A percentile compares a stretch with the other conserved stretches of the same genome.
These are phyloP conservation scores for Coemansia sp. DNA, from an alignment of 192 early-diverging fungal genomes.

Conservation along the genomic window DNA sequence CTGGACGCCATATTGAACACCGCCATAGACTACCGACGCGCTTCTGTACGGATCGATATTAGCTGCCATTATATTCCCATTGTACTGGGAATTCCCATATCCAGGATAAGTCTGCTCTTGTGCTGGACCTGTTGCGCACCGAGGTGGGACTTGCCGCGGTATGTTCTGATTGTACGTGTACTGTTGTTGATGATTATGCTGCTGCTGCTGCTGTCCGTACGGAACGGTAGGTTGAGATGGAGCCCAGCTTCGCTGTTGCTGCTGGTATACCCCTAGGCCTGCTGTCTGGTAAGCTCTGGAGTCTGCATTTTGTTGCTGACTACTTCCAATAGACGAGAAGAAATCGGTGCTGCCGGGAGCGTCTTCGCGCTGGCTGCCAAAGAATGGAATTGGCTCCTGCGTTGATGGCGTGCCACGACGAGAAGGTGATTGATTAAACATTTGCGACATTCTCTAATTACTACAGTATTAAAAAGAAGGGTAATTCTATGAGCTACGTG, in stretches of 20 bases:
- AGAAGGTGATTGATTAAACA: constrained; percentile 28
- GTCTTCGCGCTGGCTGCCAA: constrained; percentile 15
- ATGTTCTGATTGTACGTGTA: constrained; percentile 8
- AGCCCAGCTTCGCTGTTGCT: neutral
- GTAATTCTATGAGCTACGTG: neutral
- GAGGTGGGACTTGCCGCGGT: constrained; percentile 35
- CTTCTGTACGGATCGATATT: constrained; percentile 35
- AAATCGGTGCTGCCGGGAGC: constrained; percentile 10
- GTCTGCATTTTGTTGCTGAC: neutral
- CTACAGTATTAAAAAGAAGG: neutral
- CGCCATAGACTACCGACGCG: constrained; percentile 42
- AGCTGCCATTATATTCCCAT: neutral
- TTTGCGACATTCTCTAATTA: constrained; percentile 23
- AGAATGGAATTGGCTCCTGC: constrained; percentile 49
- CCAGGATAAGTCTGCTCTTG: constrained; percentile 30
- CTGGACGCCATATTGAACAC: constrained; percentile 21
- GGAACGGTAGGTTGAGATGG: neutral
- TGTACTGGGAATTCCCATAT: constrained; percentile 10
- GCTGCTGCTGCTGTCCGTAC: constrained; percentile 5
- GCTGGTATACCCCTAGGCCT: neutral
- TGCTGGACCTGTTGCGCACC: constrained; percentile 50
- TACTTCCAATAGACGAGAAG: constrained; percentile 16
- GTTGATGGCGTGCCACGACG: constrained; percentile 50
- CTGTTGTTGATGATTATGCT: neutral
- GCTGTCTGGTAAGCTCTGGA: neutral